A percentile compares a stretch with the other conserved stretches of the same genome.
phyloP scores from a whole-genome alignment of 257 asterid species.

The Solanum paucissectum region DNA sequence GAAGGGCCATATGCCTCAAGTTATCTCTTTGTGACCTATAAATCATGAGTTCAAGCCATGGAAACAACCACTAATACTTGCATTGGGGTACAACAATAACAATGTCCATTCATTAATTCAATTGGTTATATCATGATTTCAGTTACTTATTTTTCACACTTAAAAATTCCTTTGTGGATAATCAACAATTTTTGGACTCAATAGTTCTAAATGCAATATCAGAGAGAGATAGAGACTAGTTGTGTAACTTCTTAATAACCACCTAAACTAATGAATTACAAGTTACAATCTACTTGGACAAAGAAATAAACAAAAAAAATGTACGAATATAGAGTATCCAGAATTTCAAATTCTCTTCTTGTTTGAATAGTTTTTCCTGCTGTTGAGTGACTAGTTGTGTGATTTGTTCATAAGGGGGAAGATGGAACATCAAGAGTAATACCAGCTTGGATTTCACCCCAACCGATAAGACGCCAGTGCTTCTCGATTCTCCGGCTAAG shows the following conservation, averaged over 20 bases:
- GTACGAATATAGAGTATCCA: not conserved
- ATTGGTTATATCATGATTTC: not conserved
- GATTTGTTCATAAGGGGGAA: conserved; percentile 43
- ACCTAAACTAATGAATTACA: not conserved
- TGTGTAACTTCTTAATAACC: not conserved
- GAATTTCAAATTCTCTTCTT: not conserved
- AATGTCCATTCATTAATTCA: conserved; percentile 21
- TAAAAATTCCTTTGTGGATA: not conserved
- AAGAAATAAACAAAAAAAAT: not conserved
- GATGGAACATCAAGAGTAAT: conserved; percentile 82
- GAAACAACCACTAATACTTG: not conserved
- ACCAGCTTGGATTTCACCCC: conserved; percentile 97
- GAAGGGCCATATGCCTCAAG: not conserved
- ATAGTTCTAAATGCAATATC: not conserved
- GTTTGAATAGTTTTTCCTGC: not conserved
- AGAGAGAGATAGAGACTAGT: not conserved
- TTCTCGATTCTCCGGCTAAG: conserved; percentile 87
- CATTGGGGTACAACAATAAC: conserved; percentile 44
- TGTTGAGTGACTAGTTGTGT: not conserved
- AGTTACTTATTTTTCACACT: not conserved
- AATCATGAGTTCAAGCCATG: not conserved
- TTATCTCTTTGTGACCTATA: not conserved
- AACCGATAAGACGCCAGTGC: conserved; percentile 98
- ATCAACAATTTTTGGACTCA: not conserved
- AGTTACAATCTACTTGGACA: not conserved